Percentiles rank a stretch among this genome's conserved stretches.
These are phyloP conservation scores for Plasmodium fragile DNA, from an alignment of 169 alveolate genomes.

Conservation along the genomic window DNA sequence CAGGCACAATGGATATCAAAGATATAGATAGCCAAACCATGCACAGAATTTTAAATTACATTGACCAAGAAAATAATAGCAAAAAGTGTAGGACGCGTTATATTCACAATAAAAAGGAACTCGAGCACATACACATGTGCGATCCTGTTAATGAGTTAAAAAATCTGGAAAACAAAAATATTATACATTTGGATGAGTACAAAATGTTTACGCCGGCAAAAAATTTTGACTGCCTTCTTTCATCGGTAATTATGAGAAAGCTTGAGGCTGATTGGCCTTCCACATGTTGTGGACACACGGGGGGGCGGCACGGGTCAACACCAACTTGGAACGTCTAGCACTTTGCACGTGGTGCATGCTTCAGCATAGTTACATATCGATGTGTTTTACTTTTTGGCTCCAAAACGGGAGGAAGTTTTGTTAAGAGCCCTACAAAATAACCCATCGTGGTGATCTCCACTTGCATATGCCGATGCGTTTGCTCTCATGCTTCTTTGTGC, in stretches of 20 bases:
- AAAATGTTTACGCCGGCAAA: constrained; percentile 73
- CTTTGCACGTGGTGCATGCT: neutral
- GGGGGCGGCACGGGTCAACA: too few relatives aligned
- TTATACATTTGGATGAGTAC: constrained; percentile 73
- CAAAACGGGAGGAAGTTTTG: neutral
- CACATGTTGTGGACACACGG: neutral
- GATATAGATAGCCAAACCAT: constrained; percentile 93
- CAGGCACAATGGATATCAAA: constrained; percentile 90
- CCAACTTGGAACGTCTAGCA: neutral
- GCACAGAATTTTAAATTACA: constrained; percentile 88
- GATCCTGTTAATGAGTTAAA: constrained; percentile 75
- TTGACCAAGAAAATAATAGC: constrained; percentile 88
- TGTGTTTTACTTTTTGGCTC: neutral
- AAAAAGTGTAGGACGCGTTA: constrained; percentile 27
- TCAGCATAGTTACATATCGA: neutral
- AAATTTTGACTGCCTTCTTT: constrained; percentile 67
- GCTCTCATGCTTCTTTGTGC: neutral
- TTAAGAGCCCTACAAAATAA: neutral
- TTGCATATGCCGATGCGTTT: neutral
- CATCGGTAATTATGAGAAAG: constrained; percentile 51
- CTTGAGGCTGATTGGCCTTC: neutral
- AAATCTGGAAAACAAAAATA: constrained; percentile 64
- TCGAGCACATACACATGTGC: constrained; percentile 75
- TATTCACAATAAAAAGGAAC: constrained; percentile 56
- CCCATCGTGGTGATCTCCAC: neutral